Percentiles rank a stretch among this genome's conserved stretches.
Evolutionary conservation across 148 eudicot genomes (phyloP).

Genomic region (Cornus kousa): DNA sequence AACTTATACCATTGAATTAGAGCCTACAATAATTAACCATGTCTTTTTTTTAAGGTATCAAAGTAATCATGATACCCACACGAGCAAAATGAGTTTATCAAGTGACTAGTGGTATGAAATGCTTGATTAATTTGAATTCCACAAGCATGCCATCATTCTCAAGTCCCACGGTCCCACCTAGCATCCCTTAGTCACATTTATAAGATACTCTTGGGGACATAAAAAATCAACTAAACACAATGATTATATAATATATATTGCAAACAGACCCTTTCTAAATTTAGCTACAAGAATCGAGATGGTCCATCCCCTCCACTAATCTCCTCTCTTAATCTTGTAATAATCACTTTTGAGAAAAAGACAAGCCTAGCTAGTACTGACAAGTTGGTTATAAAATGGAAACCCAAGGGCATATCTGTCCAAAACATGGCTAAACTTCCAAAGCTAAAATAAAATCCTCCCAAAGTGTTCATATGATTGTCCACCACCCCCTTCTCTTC

Average conservation of each 20-base stretch:
- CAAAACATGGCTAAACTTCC: neutral
- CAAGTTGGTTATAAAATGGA: constrained; percentile 1
- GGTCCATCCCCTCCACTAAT: neutral
- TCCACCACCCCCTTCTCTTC: neutral
- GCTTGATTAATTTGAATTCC: no score
- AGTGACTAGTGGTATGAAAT: no score
- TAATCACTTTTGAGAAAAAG: neutral
- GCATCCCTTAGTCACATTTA: no score
- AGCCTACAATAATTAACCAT: no score
- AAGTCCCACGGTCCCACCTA: no score
- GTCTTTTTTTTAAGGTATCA: no score
- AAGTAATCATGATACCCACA: no score
- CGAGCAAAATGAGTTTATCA: no score
- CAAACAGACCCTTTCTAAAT: neutral
- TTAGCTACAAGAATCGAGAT: neutral
- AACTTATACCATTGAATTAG: no score
- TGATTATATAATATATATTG: no score
- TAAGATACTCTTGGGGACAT: neutral
- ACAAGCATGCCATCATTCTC: no score
- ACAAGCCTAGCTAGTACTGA: neutral
- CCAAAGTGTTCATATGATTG: neutral
- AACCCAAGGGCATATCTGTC: neutral
- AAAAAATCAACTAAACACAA: neutral
- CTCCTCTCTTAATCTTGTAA: neutral
- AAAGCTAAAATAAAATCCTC: neutral